phyloP scores from a whole-genome alignment of 495 filamentous ascomycete species.

The Neurospora intermedia region DNA sequence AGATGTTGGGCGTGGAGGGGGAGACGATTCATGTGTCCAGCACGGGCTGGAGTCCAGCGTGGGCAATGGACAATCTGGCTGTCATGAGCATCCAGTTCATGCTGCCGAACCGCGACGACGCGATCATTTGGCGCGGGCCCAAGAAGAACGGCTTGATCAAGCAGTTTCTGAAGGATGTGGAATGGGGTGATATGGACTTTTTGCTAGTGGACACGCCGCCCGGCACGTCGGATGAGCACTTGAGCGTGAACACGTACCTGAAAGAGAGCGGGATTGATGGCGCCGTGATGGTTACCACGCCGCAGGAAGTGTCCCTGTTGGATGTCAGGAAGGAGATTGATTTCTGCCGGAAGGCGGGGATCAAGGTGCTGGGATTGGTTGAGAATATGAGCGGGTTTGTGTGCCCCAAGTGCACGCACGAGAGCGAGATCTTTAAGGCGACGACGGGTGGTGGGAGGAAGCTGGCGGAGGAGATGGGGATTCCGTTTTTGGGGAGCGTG shows the following conservation, averaged over 20 bases:
- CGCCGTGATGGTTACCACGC: constrained; percentile 86
- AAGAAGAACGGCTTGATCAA: constrained; percentile 99
- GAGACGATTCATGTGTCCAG: constrained; percentile 82
- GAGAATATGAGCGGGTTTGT: constrained; percentile 98
- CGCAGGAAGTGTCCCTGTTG: constrained; percentile 84
- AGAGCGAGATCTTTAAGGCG: constrained; percentile 78
- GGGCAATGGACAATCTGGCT: constrained; percentile 81
- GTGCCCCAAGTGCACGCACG: constrained; percentile 75
- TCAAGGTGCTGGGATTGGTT: constrained; percentile 75
- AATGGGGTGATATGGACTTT: constrained; percentile 92
- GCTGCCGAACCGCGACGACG: constrained; percentile 84
- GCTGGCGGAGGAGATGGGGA: constrained; percentile 71
- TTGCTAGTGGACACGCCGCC: constrained; percentile 91
- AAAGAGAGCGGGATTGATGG: constrained; percentile 87
- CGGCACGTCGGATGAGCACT: constrained; percentile 88
- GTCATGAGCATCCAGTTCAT: constrained; percentile 98
- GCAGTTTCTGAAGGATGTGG: constrained; percentile 92
- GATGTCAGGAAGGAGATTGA: constrained; percentile 96
- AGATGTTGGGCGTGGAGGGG: constrained; percentile 93
- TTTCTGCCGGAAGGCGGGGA: constrained; percentile 91
- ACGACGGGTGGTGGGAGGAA: constrained; percentile 79
- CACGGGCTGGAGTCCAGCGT: constrained; percentile 84
- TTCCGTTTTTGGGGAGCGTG: constrained; percentile 84
- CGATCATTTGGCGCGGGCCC: constrained; percentile 91
- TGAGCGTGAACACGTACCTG: constrained; percentile 79